Evolutionary conservation across 805 yeast genomes (phyloP), one percentile per base, ranked within the genome.

Genomic region (Scheffersomyces stipitis): DNA sequence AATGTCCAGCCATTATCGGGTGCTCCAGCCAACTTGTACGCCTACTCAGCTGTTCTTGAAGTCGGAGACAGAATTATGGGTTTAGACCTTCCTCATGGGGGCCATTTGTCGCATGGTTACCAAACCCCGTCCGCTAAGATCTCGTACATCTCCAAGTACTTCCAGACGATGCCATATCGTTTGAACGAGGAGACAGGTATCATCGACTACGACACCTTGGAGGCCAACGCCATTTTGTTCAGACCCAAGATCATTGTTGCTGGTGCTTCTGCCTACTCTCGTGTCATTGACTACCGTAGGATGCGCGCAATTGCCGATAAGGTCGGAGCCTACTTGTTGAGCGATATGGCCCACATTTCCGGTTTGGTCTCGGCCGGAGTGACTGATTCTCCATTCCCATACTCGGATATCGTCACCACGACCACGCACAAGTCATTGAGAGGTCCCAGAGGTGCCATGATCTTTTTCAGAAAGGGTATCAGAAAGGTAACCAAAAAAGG

Each of bases 401-500:
- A 85, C 67, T 91, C 98, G 42, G 99, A 93, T 61, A 83, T 93
- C 52, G 99, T 93, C 60, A 93, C 99, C 50, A 93, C 99, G 55
- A 91, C 99, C 41, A 91, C 99, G 42, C 99, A 93, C 78, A 93
- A 93, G 75, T 90, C 98, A 27, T 78, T 93, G 59, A 86, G 99
- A 75, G 99, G 99, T 44, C 99, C 99, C 64, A 87, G 99, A 76
- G 99, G 99, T 68, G 97, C 99, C 40, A 91, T 93, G 96, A 93
- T 93, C 66, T 93, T 93, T 78, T 93, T 85, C 81, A 87, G 98
- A 77, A 85, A 84, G 66, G 99, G 99, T 55, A 80, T 90, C 43
- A 82, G 96, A 77, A 81, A 84, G 42, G 80, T 81, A 49, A 85
- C 86, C 60, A 89, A 90, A 75, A 86, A 88, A 55, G 98, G 98